Conservation (phyloP, 2,329 filamentous ascomycete species). For the Aureobasidium vineae region DNA sequence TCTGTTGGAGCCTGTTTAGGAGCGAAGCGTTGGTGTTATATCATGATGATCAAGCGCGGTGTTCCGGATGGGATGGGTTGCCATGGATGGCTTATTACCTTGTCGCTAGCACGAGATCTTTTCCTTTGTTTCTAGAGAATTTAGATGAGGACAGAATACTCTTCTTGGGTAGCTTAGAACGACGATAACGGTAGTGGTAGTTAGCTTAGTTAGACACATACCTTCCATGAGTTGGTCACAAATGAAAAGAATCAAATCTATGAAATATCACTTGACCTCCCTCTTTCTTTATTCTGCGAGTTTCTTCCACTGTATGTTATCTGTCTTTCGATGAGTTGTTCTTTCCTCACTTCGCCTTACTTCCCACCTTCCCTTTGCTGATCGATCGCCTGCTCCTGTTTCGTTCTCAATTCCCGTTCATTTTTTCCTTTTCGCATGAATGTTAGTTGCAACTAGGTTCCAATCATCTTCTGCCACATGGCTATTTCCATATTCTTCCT, state of each 20-base stretch:
- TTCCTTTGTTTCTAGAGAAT: slow-evolving; percentile 5
- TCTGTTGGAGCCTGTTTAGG: slow-evolving; percentile 7
- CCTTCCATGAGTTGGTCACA: not conserved
- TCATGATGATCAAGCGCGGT: slow-evolving; percentile 19
- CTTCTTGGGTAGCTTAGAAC: not conserved
- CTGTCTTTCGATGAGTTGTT: not conserved
- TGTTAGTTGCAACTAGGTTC: too few relatives aligned
- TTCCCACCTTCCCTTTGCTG: too few relatives aligned
- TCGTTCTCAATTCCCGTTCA: not conserved
- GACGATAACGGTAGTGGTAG: slow-evolving; percentile 1
- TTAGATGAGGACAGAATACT: not conserved
- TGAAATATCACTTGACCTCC: not conserved
- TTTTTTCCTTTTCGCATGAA: too few relatives aligned
- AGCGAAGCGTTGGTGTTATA: slow-evolving; percentile 14
- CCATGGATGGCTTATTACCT: not conserved
- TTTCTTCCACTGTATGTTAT: not conserved
- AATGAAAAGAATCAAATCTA: not conserved
- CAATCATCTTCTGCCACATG: not conserved
- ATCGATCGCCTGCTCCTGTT: not conserved
- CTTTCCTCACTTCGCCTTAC: not conserved
- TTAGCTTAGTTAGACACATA: not conserved
- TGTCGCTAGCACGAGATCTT: not conserved
- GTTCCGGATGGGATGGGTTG: slow-evolving; percentile 13
- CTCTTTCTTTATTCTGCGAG: not conserved
- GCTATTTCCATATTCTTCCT: too few relatives aligned